Evolutionary conservation across 768 basidiomycete genomes (phyloP), one percentile per base, ranked within the genome.

Genomic region (Postia placenta): DNA sequence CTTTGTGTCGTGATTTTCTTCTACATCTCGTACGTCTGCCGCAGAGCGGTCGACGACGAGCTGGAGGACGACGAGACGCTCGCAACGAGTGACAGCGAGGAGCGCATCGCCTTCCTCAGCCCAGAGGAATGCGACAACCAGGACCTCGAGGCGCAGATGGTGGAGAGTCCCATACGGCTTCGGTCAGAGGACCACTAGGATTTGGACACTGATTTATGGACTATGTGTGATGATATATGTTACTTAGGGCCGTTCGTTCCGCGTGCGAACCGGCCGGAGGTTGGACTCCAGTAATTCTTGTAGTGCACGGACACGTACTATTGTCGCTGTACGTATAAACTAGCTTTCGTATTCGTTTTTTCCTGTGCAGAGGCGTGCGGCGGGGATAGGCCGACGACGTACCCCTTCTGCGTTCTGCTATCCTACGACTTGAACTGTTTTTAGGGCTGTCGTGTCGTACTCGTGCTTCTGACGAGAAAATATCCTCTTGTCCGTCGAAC

Each of bases 11-110:
- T 74, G 30, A 81, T 93, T 56, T 78, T 92, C 54, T 57, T 90
- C 42, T 94, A 94, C 67, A 74, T 94, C 43, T 81, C 85, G 42
- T 74, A 79, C 63, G 80, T 94, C 50, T 91, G 91, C 35, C 84
- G 90, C 56, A 56, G 64, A 52, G 80, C 80, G 2, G 79, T 83
- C 22, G 74, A 79, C 55, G 75, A 77, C 24, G 76, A 78, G 52
- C 67, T 78, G 9, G 74, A 65, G 3, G 75, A 76, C 49, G 75
- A 75, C 26, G 67, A 66, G 25, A n/a, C n/a, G n/a, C n/a, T n/a
- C n/a, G 67, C 65, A 26, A 52, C 60, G 23, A 56, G 56, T 20
- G 55, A 70, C 47, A 61, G 64, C 33, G 81, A 83, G 59, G 81
- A 81, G 60, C 71, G 69, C 12, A 61, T 75, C 27, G 76, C 77